Base-by-base conservation (phyloP, 2,329 filamentous ascomycete species). In the Xylariaceae sp. region DNA sequence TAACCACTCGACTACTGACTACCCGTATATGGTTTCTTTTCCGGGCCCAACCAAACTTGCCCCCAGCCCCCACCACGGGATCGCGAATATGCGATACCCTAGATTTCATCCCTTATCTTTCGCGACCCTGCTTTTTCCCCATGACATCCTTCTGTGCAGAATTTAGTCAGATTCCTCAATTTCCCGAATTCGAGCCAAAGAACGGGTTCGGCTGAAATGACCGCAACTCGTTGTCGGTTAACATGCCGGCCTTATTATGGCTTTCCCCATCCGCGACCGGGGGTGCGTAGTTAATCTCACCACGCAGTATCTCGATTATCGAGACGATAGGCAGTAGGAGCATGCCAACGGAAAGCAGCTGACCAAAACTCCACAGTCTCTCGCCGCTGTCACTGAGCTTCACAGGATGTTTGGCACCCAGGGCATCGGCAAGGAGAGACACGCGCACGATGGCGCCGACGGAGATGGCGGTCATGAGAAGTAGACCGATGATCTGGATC, bases 281-380 rank as follows among this genome's bases (percentile, higher is more conserved):
- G 19, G 70, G 57, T 67, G 65, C 63, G 47, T 58, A 67, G 46
- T 67, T 63, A 57, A 72, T 68, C 61, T 79, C 76, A 50, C 72
- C 74, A 32, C 80, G 68, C 46, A 78, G 69, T 50, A 86, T 83
- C 66, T 86, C 84, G 31, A 86, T 66, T 2, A 77, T 75, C 2
- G 78, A 81, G 2, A 87, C 74, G 12, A 86, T 62, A 1, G 83
- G 82, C 62, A 86, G 68, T n/a, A 80, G 66, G 30, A 86, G 71
- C 63, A 86, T 71, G 60, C 86, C 68, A 60, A 85, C 68, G 1
- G 80, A 79, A 31, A 87, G 70, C 53, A 86, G 68, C 68, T 85
- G 81, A 0, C 83, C 84, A 62, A 85, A 87, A 59, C 77, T 80
- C 82, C 82, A 86, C 8, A 72, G 70, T 56, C 72, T 78, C 70